These are phyloP conservation scores for Cercophora scortea DNA, from an alignment of 495 filamentous ascomycete species.

Conservation along the genomic window DNA sequence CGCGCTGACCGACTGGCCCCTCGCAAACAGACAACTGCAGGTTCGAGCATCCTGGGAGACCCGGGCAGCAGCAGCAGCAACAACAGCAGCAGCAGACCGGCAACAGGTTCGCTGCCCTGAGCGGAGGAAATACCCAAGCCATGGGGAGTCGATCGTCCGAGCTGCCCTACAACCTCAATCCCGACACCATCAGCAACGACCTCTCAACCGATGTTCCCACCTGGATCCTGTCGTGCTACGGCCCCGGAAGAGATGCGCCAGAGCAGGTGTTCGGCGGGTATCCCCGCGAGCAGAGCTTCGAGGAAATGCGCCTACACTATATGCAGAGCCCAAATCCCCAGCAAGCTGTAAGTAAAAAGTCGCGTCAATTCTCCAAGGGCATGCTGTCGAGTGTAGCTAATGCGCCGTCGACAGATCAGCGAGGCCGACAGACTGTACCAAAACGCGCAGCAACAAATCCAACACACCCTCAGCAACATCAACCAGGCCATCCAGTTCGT, in stretches of 20 bases:
- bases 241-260: constrained; percentile 62
- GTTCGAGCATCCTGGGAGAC: constrained; percentile 35
- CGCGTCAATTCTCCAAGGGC: neutral
- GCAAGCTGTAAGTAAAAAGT: constrained; percentile 43
- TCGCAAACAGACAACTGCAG: constrained; percentile 29
- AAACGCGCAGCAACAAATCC: constrained; percentile 60
- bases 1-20: neutral
- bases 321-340: constrained; percentile 53
- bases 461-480: constrained; percentile 54
- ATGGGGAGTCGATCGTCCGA: neutral
- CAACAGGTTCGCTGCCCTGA: constrained; percentile 31
- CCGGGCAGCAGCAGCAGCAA: constrained; percentile 13
- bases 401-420: constrained; percentile 32
- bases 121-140: constrained; percentile 3
- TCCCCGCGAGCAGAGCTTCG: constrained; percentile 72
- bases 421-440: constrained; percentile 53
- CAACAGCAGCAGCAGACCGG: neutral
- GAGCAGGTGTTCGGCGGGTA: constrained; percentile 73
- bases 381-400: constrained; percentile 3
- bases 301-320: constrained; percentile 69
- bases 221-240: constrained; percentile 83
- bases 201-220: constrained; percentile 59
- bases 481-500: constrained; percentile 69
- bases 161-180: constrained; percentile 34
- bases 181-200: constrained; percentile 52